phyloP scores from a whole-genome alignment of 257 asterid genomes.

The Penstemon newberryi region DNA sequence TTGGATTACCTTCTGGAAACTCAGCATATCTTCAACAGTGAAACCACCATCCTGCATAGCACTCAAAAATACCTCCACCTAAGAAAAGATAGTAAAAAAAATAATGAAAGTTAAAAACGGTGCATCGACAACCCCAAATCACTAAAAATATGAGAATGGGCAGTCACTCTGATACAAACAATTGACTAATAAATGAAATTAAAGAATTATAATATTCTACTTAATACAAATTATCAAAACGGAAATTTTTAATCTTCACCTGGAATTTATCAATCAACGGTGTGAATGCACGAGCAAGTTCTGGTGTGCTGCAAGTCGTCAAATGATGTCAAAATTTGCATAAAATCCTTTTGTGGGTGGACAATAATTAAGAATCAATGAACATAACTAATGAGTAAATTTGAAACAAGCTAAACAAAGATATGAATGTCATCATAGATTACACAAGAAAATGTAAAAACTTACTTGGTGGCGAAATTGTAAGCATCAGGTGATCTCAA shows the following conservation, averaged over 20 bases:
- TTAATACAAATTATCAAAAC: not conserved
- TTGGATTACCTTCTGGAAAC: slow-evolving; percentile 72
- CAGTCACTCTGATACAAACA: slow-evolving; percentile 19
- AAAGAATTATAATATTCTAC: not conserved
- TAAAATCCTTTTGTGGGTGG: slow-evolving; percentile 16
- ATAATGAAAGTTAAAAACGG: slow-evolving; percentile 6
- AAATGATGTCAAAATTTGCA: slow-evolving; percentile 17
- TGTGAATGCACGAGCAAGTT: slow-evolving; percentile 71
- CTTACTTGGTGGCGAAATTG: slow-evolving; percentile 78
- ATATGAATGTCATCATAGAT: slow-evolving; percentile 1
- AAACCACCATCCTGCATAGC: slow-evolving; percentile 88
- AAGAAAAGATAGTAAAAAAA: slow-evolving; percentile 8
- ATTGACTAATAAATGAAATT: slow-evolving; percentile 10
- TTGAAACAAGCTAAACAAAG: not conserved
- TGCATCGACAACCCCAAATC: not conserved
- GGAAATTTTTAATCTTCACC: slow-evolving; percentile 39
- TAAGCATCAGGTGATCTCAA: slow-evolving; percentile 86
- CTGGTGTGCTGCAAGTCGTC: slow-evolving; percentile 69
- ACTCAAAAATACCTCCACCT: slow-evolving; percentile 91
- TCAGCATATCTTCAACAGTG: slow-evolving; percentile 91
- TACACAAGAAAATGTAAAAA: slow-evolving; percentile 13
- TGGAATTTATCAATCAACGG: slow-evolving; percentile 86
- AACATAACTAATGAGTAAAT: slow-evolving; percentile 2
- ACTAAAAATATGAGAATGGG: not conserved
- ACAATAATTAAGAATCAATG: slow-evolving; percentile 12